Base-by-base conservation (phyloP, 2,329 filamentous ascomycete species). In the Colletotrichum tanaceti region DNA sequence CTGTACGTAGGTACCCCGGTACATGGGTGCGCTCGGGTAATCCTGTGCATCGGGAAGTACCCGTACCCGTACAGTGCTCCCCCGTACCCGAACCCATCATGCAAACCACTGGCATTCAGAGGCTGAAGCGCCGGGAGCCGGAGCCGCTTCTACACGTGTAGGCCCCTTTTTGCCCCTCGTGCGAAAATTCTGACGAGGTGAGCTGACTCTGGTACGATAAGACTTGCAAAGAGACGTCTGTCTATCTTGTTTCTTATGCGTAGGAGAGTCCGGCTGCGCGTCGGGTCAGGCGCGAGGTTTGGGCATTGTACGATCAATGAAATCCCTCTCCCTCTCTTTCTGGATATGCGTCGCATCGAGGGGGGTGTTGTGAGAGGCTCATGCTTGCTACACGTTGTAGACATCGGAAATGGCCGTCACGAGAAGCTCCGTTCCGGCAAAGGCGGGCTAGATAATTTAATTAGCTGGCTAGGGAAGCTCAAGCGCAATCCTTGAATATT, bases 171-270 rank as follows among this genome's bases (percentile, higher is more conserved):
- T 32, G 28, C 7, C 41, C 18, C n/a, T 38, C 14, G 28, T 10
- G 32, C 28, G 28, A 32, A 47, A 39, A 24, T 38, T 49, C 43
- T 47, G 44, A 35, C 44, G 57, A 38, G 43, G 39, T 66, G 62
- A 65, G 62, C 66, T 66, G 62, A 69, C 62, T 57, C 41, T 60
- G 38, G 66, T 58, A 69, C 66, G 44, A 69, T 57, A 38, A 66
- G 54, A 24, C 43, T 65, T 55, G 65, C 65, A 28, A 28, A 60
- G 65, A 65, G 60, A 43, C 39, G 20, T 13, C 41, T n/a, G 22
- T 46, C 41, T 22, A 16, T 46, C 41, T 22, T 49, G 18, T 10
- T 49, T 10, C 61, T 69, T 55, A 69, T 69, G 66, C 66, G 44
- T 32, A 52, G 38, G 46, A n/a, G 32, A n/a, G 38, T 38, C 38